phyloP scores from a whole-genome alignment of 2,329 filamentous ascomycete genomes.

The Colletotrichum sp. region DNA sequence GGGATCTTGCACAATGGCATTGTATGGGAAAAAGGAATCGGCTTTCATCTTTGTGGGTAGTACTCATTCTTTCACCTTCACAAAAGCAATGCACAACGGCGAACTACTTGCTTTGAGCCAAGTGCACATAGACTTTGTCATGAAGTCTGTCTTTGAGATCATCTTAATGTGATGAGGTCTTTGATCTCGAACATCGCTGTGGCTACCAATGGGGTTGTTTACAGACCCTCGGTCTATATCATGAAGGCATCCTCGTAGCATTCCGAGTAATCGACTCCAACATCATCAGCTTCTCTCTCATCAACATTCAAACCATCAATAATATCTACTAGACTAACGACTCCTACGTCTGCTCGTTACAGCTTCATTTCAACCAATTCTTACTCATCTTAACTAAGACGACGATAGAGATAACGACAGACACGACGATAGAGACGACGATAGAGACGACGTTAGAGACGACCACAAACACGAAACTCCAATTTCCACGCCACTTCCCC shows the following conservation, averaged over 20 bases:
- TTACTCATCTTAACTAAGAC: neutral
- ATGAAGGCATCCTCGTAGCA: neutral
- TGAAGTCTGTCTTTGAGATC: neutral
- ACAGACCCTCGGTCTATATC: neutral
- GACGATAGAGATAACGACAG: too few relatives aligned
- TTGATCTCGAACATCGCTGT: neutral
- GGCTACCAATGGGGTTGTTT: neutral
- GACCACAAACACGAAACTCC: too few relatives aligned
- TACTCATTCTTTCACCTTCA: neutral
- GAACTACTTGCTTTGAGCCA: neutral
- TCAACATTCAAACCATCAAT: neutral
- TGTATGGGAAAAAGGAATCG: neutral
- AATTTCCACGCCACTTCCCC: too few relatives aligned
- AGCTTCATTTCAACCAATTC: neutral
- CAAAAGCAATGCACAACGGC: neutral
- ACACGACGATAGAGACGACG: too few relatives aligned
- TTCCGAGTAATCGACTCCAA: neutral
- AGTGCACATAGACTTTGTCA: fast-evolving
- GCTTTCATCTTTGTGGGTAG: neutral
- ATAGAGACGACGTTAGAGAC: too few relatives aligned
- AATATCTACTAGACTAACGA: neutral
- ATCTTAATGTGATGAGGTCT: neutral
- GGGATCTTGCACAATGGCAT: neutral
- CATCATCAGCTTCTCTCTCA: neutral
- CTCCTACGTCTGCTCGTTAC: neutral